Evolutionary conservation across 371 early-diverging fungal genomes (phyloP), one percentile per base, ranked within the genome.

Genomic region (Mortierella sp.): DNA sequence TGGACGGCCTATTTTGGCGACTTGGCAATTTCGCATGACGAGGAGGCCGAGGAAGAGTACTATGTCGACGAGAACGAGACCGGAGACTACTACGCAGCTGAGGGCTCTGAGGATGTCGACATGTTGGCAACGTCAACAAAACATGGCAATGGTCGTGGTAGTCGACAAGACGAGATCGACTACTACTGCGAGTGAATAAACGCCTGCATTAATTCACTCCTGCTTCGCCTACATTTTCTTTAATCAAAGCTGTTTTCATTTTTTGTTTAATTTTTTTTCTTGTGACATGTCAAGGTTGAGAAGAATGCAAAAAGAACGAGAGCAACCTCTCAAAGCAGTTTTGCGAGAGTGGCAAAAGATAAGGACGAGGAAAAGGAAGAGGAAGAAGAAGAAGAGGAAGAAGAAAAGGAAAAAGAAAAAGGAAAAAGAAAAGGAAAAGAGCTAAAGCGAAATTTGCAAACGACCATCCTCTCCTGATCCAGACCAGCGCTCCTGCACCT

Each of bases 1-100:
- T 85, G 81, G 86, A 85, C 86, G 16, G 86, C 82, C 0, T 85
- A 85, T 28, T 81, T 79, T 76, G 86, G 86, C 5, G 86, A 85
- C 9, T 74, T 85, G 13, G 84, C 78, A 0, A 67, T 73, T 13
- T 37, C 50, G 19, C 51, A 57, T 3, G 69, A 73, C 19, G 64
- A 24, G 19, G 74, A 51, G 37, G 74, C 14, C 13, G 64, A 64
- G 2, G 70, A 69, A 2, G 64, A 72, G 3, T 72, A 77, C n/a
- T 26, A 28, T 48, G 59, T 51, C 6, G 31, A 37, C 16, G 69
- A 77, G 31, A 40, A 40, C 6, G 43, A 40, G 43, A 6, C 43
- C 4, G 43, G 43, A 40, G 43, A 40, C 43, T 40, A 40, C 43
- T 40, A 40, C 43, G 6, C 43, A 2, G 43, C 6, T 40, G 74